These are phyloP conservation scores for Xylaria sp. DNA, from an alignment of 2,329 filamentous ascomycete genomes.

Conservation along the genomic window DNA sequence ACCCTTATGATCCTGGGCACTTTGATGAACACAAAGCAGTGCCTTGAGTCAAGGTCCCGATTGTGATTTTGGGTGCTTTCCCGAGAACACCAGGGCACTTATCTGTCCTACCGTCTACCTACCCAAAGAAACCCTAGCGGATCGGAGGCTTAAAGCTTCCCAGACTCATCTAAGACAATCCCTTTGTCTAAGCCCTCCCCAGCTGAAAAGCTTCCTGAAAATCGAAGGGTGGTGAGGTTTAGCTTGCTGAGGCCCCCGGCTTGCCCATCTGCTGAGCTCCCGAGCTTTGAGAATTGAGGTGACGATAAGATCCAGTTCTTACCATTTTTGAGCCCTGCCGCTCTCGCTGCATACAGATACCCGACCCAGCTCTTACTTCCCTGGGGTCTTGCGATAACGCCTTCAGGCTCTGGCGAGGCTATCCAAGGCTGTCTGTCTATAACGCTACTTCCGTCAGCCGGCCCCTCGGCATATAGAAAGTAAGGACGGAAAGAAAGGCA, in stretches of 20 bases:
- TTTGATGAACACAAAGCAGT: not conserved
- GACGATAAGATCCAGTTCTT: conserved; percentile 3
- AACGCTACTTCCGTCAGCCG: conserved; percentile 14
- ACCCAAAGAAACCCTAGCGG: not conserved
- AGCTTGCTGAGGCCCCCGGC: not conserved
- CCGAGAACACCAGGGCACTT: not conserved
- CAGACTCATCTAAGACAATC: conserved; percentile 7
- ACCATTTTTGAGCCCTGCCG: conserved; percentile 3
- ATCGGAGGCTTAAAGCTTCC: conserved; percentile 2
- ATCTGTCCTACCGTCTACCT: not conserved
- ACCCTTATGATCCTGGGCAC: not conserved
- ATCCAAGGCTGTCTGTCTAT: not conserved
- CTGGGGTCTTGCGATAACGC: not conserved
- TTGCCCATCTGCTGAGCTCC: not conserved
- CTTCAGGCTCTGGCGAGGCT: conserved; percentile 11
- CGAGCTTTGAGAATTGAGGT: not conserved
- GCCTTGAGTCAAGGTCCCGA: not conserved
- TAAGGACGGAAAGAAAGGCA: conserved; percentile 22
- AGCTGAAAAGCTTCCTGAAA: not conserved
- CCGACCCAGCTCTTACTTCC: not conserved
- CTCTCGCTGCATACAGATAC: conserved; percentile 14
- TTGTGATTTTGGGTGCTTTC: not conserved
- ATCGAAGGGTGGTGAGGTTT: conserved; percentile 12
- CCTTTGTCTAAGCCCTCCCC: conserved; percentile 15
- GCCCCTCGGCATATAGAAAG: not conserved